phyloP scores from a whole-genome alignment of 495 filamentous ascomycete species.

The Daldinia decipiens region DNA sequence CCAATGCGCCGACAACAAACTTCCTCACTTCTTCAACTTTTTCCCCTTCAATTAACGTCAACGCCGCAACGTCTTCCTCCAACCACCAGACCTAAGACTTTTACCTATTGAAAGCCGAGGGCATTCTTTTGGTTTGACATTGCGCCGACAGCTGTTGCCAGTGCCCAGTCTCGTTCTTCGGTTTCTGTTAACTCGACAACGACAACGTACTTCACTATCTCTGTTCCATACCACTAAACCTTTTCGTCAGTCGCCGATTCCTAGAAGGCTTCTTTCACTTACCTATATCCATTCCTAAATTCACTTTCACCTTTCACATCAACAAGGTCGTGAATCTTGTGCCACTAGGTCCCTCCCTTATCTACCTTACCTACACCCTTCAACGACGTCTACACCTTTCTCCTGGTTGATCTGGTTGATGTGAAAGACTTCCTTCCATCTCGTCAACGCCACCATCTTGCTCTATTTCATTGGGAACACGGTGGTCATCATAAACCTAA shows the following conservation, averaged over 20 bases:
- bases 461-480: neutral
- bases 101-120: neutral
- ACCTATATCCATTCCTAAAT: neutral
- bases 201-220: neutral
- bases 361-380: neutral
- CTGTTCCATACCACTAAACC: neutral
- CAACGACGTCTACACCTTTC: neutral
- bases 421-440: neutral
- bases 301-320: neutral
- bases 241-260: neutral
- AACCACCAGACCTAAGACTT: neutral
- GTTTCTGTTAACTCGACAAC: neutral
- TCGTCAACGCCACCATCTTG: neutral
- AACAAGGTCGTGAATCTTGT: neutral
- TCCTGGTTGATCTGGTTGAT: neutral
- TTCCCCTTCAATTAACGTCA: neutral
- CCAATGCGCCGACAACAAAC: neutral
- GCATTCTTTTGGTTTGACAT: neutral
- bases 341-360: neutral
- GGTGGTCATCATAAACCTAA: neutral
- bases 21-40: slow-evolving; percentile 5
- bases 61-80: neutral
- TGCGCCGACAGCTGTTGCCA: slow-evolving; percentile 7
- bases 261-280: neutral
- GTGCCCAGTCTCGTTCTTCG: neutral